Evolutionary conservation across 345 rosid genomes (phyloP).

Genomic region (Populus deltoides): DNA sequence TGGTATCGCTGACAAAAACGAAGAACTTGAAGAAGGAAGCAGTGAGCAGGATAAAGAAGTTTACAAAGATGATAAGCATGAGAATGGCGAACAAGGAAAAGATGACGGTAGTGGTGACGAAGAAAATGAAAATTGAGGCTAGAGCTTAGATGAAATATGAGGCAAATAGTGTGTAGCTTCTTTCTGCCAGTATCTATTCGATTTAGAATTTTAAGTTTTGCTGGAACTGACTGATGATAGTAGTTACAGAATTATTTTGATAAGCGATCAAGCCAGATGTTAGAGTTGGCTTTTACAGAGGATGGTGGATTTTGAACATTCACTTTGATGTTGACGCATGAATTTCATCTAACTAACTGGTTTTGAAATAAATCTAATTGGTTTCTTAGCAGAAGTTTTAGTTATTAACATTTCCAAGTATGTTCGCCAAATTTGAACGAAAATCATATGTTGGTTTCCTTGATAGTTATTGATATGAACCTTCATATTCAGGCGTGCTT

Average conservation of each 20-base stretch:
- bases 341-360: not conserved
- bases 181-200: not conserved
- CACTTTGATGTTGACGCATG: not conserved
- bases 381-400: not conserved
- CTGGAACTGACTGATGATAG: not conserved
- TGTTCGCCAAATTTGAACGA: not conserved
- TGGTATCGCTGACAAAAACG: not conserved
- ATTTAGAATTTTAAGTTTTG: not conserved
- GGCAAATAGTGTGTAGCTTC: not conserved
- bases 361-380: not conserved
- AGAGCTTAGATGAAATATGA: too few relatives aligned
- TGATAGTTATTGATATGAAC: not conserved
- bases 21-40: constrained; percentile 13
- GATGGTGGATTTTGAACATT: not conserved
- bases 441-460: not conserved
- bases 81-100: constrained; percentile 2
- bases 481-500: not conserved
- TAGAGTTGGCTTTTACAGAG: not conserved
- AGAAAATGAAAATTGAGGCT: not conserved
- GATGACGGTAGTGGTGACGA: not conserved
- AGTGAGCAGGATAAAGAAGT: constrained; percentile 13
- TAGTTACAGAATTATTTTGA: not conserved
- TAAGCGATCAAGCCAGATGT: not conserved
- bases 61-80: constrained; percentile 4
- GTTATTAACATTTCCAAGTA: not conserved